These are phyloP conservation scores for Allomyces macrogynus DNA, from an alignment of 192 early-diverging fungal species.

Conservation along the genomic window DNA sequence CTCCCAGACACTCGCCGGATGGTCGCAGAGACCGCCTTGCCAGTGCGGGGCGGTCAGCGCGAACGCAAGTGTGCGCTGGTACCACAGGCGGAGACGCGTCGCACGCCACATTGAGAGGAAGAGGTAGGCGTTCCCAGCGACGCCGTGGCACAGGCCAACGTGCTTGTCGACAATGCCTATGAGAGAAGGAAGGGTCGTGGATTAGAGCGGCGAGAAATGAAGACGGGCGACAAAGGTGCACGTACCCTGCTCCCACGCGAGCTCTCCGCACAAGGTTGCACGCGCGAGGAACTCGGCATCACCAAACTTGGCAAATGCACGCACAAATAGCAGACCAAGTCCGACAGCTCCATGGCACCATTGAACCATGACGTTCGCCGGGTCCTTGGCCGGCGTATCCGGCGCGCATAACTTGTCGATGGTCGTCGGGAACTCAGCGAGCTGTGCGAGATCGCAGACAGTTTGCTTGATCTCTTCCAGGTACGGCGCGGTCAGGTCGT, in stretches of 20 bases:
- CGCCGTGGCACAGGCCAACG: not conserved
- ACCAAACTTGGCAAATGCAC: too few relatives aligned
- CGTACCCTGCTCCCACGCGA: not conserved
- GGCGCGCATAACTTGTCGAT: too few relatives aligned
- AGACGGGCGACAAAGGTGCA: too few relatives aligned
- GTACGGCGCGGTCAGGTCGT: not conserved
- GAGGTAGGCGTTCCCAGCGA: not conserved
- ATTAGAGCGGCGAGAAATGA: too few relatives aligned
- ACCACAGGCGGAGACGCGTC: not conserved
- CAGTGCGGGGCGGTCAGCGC: not conserved
- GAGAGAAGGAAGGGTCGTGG: too few relatives aligned
- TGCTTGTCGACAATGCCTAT: not conserved
- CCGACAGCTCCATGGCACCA: too few relatives aligned
- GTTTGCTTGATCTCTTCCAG: not conserved
- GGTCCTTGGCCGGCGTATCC: too few relatives aligned
- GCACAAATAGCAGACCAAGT: too few relatives aligned
- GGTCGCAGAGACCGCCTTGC: not conserved
- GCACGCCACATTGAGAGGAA: not conserved
- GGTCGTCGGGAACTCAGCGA: not conserved
- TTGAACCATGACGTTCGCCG: too few relatives aligned
- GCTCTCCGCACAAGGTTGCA: not conserved
- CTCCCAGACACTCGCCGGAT: not conserved
- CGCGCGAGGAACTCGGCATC: not conserved
- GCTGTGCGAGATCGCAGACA: not conserved
- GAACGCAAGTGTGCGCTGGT: not conserved